Conservation (phyloP, 257 asterid genomes). For the Ehretia macrophylla region DNA sequence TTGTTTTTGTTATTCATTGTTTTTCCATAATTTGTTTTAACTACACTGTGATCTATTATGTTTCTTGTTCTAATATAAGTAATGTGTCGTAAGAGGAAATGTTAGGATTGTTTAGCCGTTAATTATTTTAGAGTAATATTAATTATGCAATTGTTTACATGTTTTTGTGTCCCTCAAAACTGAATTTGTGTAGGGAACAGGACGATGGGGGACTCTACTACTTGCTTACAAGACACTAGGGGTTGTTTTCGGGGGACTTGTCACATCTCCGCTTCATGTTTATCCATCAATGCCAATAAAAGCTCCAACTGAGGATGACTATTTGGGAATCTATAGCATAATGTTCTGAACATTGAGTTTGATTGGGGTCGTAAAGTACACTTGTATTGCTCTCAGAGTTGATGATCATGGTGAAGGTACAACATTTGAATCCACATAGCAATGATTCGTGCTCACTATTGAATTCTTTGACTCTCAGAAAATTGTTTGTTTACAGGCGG, state of each 20-base stretch:
- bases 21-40: no score
- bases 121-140: no score
- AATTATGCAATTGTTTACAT: no score
- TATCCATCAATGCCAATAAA: constrained; percentile 42
- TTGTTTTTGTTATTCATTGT: no score
- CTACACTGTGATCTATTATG: no score
- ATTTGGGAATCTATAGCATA: constrained; percentile 39
- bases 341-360: constrained; percentile 47
- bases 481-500: constrained; percentile 35
- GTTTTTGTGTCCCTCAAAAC: no score
- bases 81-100: no score
- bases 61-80: no score
- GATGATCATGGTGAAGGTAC: constrained; percentile 54
- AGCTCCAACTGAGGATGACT: constrained; percentile 36
- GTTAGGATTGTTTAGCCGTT: no score
- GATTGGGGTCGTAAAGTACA: constrained; percentile 42
- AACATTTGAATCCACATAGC: neutral
- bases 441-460: neutral
- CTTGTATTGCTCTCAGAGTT: constrained; percentile 37
- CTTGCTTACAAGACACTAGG: constrained; percentile 46
- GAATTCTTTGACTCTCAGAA: constrained; percentile 2
- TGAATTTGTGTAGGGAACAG: constrained; percentile 15
- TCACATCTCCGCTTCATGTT: constrained; percentile 47
- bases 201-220: constrained; percentile 20
- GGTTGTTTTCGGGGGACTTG: constrained; percentile 48